Conservation (phyloP, 495 filamentous ascomycete genomes). For the Penicillium canariense region DNA sequence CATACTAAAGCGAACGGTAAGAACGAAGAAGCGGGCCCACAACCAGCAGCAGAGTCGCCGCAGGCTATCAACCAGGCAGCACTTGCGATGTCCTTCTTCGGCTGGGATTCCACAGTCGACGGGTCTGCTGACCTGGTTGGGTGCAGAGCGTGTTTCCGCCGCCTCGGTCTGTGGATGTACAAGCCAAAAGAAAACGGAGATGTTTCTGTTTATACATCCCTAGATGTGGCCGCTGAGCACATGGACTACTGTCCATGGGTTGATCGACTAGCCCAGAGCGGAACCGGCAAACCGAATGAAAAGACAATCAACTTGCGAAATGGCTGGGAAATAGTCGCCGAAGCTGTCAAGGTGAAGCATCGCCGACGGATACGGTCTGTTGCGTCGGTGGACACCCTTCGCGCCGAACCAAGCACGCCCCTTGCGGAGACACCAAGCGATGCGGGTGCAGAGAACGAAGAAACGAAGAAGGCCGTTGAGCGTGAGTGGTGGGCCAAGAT, state of each 20-base stretch:
- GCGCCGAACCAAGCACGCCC: conserved; percentile 25
- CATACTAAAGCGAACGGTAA: not conserved
- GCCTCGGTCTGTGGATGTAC: conserved; percentile 94
- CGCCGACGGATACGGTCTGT: conserved; percentile 34
- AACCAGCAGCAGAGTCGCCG: conserved; percentile 10
- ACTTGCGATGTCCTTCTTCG: conserved; percentile 74
- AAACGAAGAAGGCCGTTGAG: conserved; percentile 43
- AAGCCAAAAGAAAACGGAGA: conserved; percentile 56
- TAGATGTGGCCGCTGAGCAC: conserved; percentile 69
- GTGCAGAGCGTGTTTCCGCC: conserved; percentile 82
- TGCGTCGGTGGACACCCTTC: conserved; percentile 21
- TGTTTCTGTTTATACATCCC: conserved; percentile 54
- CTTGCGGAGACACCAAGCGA: conserved; percentile 22
- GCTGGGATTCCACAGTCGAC: conserved; percentile 75
- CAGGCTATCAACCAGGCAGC: conserved; percentile 59
- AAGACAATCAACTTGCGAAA: conserved; percentile 33
- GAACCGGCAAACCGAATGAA: conserved; percentile 34
- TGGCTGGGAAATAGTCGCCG: conserved; percentile 47
- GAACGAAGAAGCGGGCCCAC: conserved; percentile 5
- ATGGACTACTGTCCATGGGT: conserved; percentile 83
- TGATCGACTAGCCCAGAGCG: conserved; percentile 57
- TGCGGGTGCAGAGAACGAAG: conserved; percentile 30
- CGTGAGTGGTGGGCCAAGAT: conserved; percentile 54
- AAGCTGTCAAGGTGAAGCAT: conserved; percentile 42
- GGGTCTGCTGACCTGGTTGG: conserved; percentile 65